Percentiles rank a stretch among this genome's conserved stretches.
These are phyloP conservation scores for Irpex lacteus DNA, from an alignment of 1,284 basidiomycete genomes.

Conservation along the genomic window DNA sequence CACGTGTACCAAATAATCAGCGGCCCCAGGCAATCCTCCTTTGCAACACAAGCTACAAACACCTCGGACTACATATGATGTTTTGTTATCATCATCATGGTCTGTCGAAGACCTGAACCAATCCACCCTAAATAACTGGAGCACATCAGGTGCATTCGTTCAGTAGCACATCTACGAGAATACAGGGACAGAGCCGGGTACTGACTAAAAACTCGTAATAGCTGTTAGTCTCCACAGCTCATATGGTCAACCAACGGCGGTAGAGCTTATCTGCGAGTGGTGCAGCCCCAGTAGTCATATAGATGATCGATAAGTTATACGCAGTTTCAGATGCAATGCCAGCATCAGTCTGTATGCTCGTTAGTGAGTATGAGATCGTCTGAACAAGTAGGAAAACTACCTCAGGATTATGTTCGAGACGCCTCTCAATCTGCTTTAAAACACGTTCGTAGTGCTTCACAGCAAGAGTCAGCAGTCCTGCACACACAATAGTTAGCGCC, in stretches of 20 bases:
- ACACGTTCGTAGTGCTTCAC: slow-evolving; percentile 81
- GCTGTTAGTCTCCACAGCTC: neutral
- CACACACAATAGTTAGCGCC: neutral
- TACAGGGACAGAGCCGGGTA: too few species aligned
- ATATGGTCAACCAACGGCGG: slow-evolving; percentile 59
- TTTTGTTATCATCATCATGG: too few species aligned
- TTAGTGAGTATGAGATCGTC: slow-evolving; percentile 2
- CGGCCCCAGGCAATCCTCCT: too few species aligned
- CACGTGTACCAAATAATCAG: too few species aligned
- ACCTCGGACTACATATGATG: too few species aligned
- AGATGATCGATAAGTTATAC: slow-evolving; percentile 85
- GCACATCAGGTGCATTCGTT: too few species aligned
- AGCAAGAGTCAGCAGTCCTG: slow-evolving; percentile 80
- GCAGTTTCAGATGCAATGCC: slow-evolving; percentile 72
- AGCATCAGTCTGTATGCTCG: slow-evolving; percentile 32
- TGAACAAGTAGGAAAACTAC: slow-evolving; percentile 17
- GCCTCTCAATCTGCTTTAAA: slow-evolving; percentile 54
- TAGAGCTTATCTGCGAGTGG: slow-evolving; percentile 65
- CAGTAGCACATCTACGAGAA: too few species aligned
- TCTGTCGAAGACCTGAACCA: too few species aligned
- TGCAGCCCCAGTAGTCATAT: slow-evolving; percentile 71
- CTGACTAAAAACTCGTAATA: too few species aligned
- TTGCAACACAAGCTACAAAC: too few species aligned
- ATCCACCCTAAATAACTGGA: too few species aligned
- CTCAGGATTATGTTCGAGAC: slow-evolving; percentile 17